Percentiles rank a stretch among this genome's conserved stretches.
These are phyloP conservation scores for Corynascus novoguineensis DNA, from an alignment of 495 filamentous ascomycete species.

Conservation along the genomic window DNA sequence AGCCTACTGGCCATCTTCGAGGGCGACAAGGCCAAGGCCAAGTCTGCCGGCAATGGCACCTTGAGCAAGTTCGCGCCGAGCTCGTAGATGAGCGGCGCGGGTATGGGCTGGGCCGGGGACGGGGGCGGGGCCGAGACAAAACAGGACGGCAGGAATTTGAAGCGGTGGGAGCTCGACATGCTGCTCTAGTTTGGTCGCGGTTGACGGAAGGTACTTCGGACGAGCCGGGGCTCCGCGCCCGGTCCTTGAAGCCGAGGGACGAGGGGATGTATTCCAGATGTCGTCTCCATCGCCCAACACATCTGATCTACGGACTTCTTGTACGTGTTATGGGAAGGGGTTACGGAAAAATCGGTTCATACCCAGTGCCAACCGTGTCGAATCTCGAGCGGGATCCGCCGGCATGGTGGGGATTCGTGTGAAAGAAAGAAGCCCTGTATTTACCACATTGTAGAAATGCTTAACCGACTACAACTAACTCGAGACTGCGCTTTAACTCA, in stretches of 20 bases:
- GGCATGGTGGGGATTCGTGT: not conserved
- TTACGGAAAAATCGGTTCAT: slow-evolving; percentile 7
- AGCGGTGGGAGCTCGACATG: slow-evolving; percentile 16
- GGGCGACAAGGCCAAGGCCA: slow-evolving; percentile 49
- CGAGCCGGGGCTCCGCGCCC: not conserved
- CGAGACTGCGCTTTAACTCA: not conserved
- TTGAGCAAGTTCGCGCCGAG: slow-evolving; percentile 44
- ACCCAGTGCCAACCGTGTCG: not conserved
- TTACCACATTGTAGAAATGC: slow-evolving; percentile 16
- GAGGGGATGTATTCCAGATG: not conserved
- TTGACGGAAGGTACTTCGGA: not conserved
- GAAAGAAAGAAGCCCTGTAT: slow-evolving; percentile 18
- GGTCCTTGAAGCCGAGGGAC: not conserved
- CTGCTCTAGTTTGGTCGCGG: slow-evolving; percentile 21
- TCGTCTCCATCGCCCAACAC: not conserved
- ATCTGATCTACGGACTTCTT: slow-evolving; percentile 9
- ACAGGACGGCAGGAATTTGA: not conserved
- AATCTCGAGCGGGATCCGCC: not conserved
- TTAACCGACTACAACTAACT: not conserved
- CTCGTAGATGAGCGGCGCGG: slow-evolving; percentile 26
- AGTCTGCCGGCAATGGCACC: slow-evolving; percentile 37
- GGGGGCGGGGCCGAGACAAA: not conserved
- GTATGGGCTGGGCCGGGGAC: not conserved
- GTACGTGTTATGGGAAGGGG: not conserved
- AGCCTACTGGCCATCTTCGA: slow-evolving; percentile 78